Percentiles rank a stretch among this genome's conserved stretches.
phyloP scores from a whole-genome alignment of 192 early-diverging fungal species.

The Entomortierella lignicola region DNA sequence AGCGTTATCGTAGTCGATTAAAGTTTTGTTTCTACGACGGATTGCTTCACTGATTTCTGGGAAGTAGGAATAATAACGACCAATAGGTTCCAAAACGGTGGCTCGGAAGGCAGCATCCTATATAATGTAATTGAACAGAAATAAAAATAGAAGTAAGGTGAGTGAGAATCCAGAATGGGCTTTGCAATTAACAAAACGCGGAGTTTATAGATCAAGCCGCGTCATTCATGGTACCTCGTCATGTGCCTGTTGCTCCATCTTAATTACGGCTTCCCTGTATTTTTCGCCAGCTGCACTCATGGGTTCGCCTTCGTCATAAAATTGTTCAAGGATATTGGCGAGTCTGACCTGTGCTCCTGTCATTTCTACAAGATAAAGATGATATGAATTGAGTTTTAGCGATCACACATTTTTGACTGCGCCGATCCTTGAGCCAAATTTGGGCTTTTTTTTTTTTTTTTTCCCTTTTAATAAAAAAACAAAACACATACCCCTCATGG shows the following conservation, averaged over 20 bases:
- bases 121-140: background rate
- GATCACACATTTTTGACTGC: background rate
- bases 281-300: constrained; percentile 78
- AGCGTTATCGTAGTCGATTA: constrained; percentile 90
- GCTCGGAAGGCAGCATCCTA: constrained; percentile 85
- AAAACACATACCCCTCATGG: constrained; percentile 71
- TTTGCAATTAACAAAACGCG: no score
- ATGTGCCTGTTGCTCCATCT: constrained; percentile 83
- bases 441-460: constrained; percentile 2
- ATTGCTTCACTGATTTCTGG: constrained; percentile 96
- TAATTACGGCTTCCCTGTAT: constrained; percentile 86
- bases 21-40: constrained; percentile 86
- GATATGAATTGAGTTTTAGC: background rate
- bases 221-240: no score
- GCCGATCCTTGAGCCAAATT: background rate
- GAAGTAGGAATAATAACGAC: constrained; percentile 86
- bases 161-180: background rate
- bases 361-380: constrained; percentile 66
- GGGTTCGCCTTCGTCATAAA: constrained; percentile 87
- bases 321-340: constrained; percentile 87
- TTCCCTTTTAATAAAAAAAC: background rate
- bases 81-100: constrained; percentile 92
- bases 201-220: no score
- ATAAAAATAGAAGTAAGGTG: background rate
- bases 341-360: constrained; percentile 86